Base-by-base conservation (phyloP, 768 basidiomycete species). In the Suillus discolor region DNA sequence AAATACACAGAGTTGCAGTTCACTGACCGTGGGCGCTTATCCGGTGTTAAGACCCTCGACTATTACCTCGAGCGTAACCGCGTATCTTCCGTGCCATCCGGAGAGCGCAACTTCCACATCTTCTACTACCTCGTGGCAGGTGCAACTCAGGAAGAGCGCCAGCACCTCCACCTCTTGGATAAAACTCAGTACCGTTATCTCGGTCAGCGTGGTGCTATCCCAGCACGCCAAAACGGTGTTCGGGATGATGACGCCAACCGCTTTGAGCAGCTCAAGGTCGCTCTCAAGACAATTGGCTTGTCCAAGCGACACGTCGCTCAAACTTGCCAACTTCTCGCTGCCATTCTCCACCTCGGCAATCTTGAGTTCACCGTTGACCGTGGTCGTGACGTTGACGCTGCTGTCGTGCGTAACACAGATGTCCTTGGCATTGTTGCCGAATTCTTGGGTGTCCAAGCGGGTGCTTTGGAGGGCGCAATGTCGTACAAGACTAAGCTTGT, bases 1-100 rank as follows among this genome's bases (percentile, higher is more conserved):
- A 96, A 97, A 76, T 99, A 99, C 77, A 97, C 96, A 54, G 97
- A 99, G 74, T 85, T 99, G 0, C 97, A 99, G 78, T 99, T 98
- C 80, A 93, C 87, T 62, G 96, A 98, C 41, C 90, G 92, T 25
- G 96, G 96, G 8, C 85, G 96, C 4, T 79, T 99, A 0, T 89
- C 83, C 55, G 97, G 97, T 67, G 82, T 94, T 74, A 99, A 99
- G 78, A 96, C 95, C 0, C 88, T 99, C 68, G 96, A 98, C 74
- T 98, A 99, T 79, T 97, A 97, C 78, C 85, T 99, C 61, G 95
- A 98, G 76, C 84, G 93, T 62, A 93, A 90, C 70, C 89, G 96
- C 12, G 94, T 98, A n/a, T 86, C 94, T 7, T 87, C 88, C 25
- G 87, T 92, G 0, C 92, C 94, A 0, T 92, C 90, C 0, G 96